Base-by-base conservation (phyloP, 73 alveolate genomes). In the Urostyla sp. region DNA sequence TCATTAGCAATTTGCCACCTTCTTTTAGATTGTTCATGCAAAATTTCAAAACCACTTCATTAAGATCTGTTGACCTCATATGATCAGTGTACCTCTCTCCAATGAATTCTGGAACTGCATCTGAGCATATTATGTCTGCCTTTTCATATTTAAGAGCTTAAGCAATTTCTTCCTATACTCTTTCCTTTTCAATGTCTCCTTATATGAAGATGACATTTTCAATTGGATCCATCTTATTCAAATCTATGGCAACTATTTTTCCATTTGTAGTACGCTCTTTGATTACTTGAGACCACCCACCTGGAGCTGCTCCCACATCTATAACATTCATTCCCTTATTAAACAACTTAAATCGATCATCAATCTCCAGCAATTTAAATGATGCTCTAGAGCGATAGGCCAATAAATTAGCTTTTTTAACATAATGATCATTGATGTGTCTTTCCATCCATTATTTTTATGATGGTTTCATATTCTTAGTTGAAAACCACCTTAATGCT, bases 241-340 rank as follows among this genome's bases (percentile, higher is more conserved):
- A 48, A 76, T 94, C 98, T 1, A 91, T 89, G 0, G 94, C 95
- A 1, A 87, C 81, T 0, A 92, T 91, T 37, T 67, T 54, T 18
- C 67, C 80, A 23, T 80, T 53, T 27, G 69, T 76, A 6, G 58
- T 57, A 24, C 57, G 30, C 16, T 89, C 90, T 0, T 87, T 59
- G 3, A 87, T 88, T 16, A 91, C 92, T 85, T 94, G 88, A 32
- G 94, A 83, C 97, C 98, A 94, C 26, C 96, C 92, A 11, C 98
- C 98, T n/a, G 98, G 98, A 1, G 96, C 94, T 18, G 96, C 89
- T 11, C 98, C 98, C 10, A 94, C 60, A 72, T 94, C 98, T 27
- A 94, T 57, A 0, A 90, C 94, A 0, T 72, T 58, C 85, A 61
- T 28, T 15, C 87, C 90, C 7, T 45, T 50, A 53, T 73, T 88